Conservation (phyloP, 805 yeast species). For the Candida koratica region DNA sequence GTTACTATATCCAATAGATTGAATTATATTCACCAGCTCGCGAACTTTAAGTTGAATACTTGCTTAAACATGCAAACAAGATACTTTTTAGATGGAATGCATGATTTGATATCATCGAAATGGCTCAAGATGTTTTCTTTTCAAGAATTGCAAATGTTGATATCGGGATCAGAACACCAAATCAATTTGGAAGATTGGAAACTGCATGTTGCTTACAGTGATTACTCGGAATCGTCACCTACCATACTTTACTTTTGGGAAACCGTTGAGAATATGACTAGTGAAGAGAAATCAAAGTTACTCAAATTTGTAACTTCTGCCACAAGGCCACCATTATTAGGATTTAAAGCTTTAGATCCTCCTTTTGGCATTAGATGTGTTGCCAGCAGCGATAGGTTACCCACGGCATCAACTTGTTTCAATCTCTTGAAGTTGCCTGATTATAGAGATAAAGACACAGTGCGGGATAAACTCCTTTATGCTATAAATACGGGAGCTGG, state of each 20-base stretch:
- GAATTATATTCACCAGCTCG: conserved; percentile 70
- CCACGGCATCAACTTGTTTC: conserved; percentile 92
- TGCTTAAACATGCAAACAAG: conserved; percentile 55
- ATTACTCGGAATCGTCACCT: conserved; percentile 49
- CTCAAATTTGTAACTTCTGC: conserved; percentile 90
- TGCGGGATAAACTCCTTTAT: conserved; percentile 65
- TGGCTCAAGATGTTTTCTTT: conserved; percentile 89
- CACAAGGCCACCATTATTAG: conserved; percentile 85
- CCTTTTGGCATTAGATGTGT: conserved; percentile 77
- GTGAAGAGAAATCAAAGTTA: conserved; percentile 59
- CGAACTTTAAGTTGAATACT: conserved; percentile 74
- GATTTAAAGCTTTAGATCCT: conserved; percentile 73
- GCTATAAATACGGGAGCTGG: conserved; percentile 83
- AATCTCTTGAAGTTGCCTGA: conserved; percentile 84
- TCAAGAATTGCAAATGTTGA: conserved; percentile 74
- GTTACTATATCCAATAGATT: conserved; percentile 62
- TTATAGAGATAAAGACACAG: conserved; percentile 55
- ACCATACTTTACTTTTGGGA: conserved; percentile 73
- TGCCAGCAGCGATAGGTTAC: conserved; percentile 53
- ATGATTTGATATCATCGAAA: conserved; percentile 58
- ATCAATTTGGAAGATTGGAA: conserved; percentile 70
- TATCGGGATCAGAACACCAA: conserved; percentile 71
- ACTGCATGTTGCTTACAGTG: conserved; percentile 62
- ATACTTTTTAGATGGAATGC: conserved; percentile 67
- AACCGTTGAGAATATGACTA: conserved; percentile 62